Conservation (phyloP, 352 stramenopile species). For the Stephanocyclus meneghinianus region DNA sequence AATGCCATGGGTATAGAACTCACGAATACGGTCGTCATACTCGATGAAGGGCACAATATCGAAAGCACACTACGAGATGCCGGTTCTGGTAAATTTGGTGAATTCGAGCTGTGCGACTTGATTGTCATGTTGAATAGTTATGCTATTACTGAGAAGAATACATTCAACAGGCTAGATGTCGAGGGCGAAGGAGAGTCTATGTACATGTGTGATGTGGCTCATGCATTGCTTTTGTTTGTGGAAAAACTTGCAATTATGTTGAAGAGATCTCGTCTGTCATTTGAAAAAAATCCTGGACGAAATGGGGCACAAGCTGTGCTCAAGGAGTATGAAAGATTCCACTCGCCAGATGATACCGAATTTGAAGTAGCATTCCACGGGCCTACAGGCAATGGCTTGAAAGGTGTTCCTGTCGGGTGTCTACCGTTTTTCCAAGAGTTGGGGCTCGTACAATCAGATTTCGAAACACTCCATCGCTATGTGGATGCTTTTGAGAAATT, state of each 20-base stretch:
- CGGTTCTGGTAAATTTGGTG: conserved; percentile 63
- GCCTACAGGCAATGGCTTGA: conserved; percentile 55
- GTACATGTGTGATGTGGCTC: conserved; percentile 61
- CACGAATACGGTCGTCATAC: conserved; percentile 61
- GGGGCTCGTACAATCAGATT: conserved; percentile 37
- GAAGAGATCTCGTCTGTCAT: conserved; percentile 34
- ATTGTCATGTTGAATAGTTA: conserved; percentile 59
- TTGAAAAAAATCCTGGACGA: conserved; percentile 56
- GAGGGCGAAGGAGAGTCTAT: conserved; percentile 29
- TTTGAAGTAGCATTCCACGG: conserved; percentile 68
- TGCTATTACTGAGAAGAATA: conserved; percentile 42
- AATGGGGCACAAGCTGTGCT: conserved; percentile 39
- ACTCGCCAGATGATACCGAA: conserved; percentile 62
- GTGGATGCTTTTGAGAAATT: conserved; percentile 42
- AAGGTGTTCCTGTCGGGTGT: conserved; percentile 61
- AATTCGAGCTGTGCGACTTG: conserved; percentile 72
- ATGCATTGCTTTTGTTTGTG: conserved; percentile 75
- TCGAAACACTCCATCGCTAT: conserved; percentile 19
- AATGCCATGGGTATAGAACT: conserved; percentile 61
- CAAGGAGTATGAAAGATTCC: conserved; percentile 49
- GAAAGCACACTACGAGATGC: conserved; percentile 57
- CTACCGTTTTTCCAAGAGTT: conserved; percentile 58
- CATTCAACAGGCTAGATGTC: conserved; percentile 44
- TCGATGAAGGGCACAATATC: conserved; percentile 69
- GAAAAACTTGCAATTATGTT: conserved; percentile 64